These are phyloP conservation scores for Aureobasidium lini DNA, from an alignment of 2,329 filamentous ascomycete species.

Conservation along the genomic window DNA sequence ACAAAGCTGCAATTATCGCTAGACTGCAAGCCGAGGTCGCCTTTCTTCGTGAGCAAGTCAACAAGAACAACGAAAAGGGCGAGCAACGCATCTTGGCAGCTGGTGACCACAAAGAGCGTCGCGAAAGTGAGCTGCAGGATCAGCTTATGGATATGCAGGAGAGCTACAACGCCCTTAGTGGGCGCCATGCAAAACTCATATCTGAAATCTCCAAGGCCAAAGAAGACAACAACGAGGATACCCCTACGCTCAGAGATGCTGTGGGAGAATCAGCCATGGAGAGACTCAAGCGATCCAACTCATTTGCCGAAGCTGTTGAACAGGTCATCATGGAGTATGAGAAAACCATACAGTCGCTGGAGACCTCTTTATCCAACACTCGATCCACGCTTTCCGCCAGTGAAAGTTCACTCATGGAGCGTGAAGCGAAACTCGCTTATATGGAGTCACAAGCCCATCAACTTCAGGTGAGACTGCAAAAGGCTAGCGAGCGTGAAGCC, in stretches of 20 bases:
- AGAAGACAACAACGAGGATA: constrained; percentile 51
- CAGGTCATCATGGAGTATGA: constrained; percentile 96
- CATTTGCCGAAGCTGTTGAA: constrained; percentile 91
- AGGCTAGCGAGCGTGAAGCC: constrained; percentile 81
- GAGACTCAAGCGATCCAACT: constrained; percentile 86
- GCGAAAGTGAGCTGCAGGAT: constrained; percentile 85
- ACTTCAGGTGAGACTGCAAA: constrained; percentile 82
- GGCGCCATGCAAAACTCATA: constrained; percentile 92
- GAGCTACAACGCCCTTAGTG: constrained; percentile 84
- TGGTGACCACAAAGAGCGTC: constrained; percentile 28
- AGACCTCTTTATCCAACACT: constrained; percentile 84
- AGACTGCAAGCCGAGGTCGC: constrained; percentile 87
- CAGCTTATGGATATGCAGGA: constrained; percentile 89
- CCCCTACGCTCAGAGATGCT: constrained; percentile 52
- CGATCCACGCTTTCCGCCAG: constrained; percentile 73
- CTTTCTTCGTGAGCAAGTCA: constrained; percentile 89
- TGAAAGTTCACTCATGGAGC: constrained; percentile 82
- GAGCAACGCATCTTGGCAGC: constrained; percentile 37
- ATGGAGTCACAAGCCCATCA: constrained; percentile 87
- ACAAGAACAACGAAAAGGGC: constrained; percentile 65
- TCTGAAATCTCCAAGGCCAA: constrained; percentile 84
- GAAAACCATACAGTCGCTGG: constrained; percentile 91
- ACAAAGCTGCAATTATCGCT: constrained; percentile 91
- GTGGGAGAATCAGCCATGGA: constrained; percentile 75
- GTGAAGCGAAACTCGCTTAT: constrained; percentile 88